Percentiles rank a stretch among this genome's conserved stretches.
Evolutionary conservation across 306 rosid species (phyloP).

Genomic region (Citrullus amarus): DNA sequence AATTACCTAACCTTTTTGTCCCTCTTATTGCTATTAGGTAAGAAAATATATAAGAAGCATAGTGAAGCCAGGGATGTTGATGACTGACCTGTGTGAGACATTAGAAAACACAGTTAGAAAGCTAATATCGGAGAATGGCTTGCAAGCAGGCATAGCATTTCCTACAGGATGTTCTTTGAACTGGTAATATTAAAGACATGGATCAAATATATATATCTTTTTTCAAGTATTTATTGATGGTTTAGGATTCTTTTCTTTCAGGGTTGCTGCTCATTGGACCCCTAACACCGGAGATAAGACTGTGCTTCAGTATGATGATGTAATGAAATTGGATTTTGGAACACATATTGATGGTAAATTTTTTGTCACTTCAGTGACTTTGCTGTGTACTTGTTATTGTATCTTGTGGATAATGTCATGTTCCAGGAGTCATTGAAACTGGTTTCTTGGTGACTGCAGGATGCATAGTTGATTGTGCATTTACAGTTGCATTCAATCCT

Average conservation of each 20-base stretch:
- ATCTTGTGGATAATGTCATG: not conserved
- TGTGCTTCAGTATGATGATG: slow-evolving; percentile 86
- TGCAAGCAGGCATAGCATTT: slow-evolving; percentile 98
- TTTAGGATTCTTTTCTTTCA: slow-evolving; percentile 15
- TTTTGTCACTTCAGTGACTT: not conserved
- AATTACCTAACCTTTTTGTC: not conserved
- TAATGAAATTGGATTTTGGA: slow-evolving; percentile 96
- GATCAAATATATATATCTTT: not conserved
- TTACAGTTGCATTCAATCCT: slow-evolving; percentile 95
- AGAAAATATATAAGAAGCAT: slow-evolving; percentile 71
- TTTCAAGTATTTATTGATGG: slow-evolving; percentile 6
- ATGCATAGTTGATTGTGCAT: slow-evolving; percentile 80
- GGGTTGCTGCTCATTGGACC: slow-evolving; percentile 99
- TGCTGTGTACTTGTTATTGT: not conserved
- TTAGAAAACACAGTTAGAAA: slow-evolving; percentile 82
- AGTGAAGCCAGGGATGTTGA: slow-evolving; percentile 87
- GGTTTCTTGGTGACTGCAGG: slow-evolving; percentile 40
- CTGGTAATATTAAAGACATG: slow-evolving; percentile 34
- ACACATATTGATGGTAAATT: slow-evolving; percentile 81
- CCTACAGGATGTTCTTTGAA: slow-evolving; percentile 98
- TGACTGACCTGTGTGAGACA: slow-evolving; percentile 91
- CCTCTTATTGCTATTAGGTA: slow-evolving; percentile 35
- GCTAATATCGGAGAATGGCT: slow-evolving; percentile 81
- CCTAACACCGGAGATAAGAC: slow-evolving; percentile 93
- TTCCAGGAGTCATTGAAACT: not conserved